phyloP scores from a whole-genome alignment of 345 rosid genomes.

The Pistacia atlantica region DNA sequence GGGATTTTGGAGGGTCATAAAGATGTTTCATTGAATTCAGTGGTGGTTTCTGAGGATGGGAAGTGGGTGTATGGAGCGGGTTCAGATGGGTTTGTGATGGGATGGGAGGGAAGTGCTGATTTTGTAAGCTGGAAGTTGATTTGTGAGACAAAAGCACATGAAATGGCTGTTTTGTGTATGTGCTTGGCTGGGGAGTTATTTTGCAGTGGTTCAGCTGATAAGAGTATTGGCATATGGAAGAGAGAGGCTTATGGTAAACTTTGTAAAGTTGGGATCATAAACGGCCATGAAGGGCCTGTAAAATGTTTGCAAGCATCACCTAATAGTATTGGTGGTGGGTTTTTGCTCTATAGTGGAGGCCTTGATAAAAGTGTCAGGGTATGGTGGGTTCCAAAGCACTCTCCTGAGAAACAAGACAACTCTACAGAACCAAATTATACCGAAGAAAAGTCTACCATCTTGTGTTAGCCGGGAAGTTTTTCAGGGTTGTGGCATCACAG shows the following conservation, averaged over 20 bases:
- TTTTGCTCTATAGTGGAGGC: conserved; percentile 92
- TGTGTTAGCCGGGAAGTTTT: background rate
- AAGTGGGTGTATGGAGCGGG: conserved; percentile 80
- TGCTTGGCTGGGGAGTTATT: conserved; percentile 62
- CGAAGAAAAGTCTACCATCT: conserved; percentile 16
- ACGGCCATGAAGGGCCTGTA: conserved; percentile 87
- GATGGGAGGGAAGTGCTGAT: conserved; percentile 65
- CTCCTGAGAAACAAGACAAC: conserved; percentile 1
- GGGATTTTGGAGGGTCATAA: conserved; percentile 77
- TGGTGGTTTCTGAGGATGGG: conserved; percentile 69
- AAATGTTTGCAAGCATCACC: conserved; percentile 86
- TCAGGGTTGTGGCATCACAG: no score
- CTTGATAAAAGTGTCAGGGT: conserved; percentile 88
- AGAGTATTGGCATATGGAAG: conserved; percentile 82
- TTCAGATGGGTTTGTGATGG: conserved; percentile 87
- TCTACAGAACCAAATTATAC: conserved; percentile 11
- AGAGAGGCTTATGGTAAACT: conserved; percentile 55
- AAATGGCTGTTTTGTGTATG: conserved; percentile 75
- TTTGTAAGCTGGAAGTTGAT: conserved; percentile 56
- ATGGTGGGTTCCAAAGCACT: conserved; percentile 82
- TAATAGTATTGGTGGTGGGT: conserved; percentile 54
- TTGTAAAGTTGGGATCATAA: conserved; percentile 53
- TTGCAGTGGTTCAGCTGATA: conserved; percentile 90
- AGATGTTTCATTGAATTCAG: conserved; percentile 74
- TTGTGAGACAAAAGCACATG: conserved; percentile 70